phyloP scores from a whole-genome alignment of 495 filamentous ascomycete genomes.

The Pyrenula aspistea region DNA sequence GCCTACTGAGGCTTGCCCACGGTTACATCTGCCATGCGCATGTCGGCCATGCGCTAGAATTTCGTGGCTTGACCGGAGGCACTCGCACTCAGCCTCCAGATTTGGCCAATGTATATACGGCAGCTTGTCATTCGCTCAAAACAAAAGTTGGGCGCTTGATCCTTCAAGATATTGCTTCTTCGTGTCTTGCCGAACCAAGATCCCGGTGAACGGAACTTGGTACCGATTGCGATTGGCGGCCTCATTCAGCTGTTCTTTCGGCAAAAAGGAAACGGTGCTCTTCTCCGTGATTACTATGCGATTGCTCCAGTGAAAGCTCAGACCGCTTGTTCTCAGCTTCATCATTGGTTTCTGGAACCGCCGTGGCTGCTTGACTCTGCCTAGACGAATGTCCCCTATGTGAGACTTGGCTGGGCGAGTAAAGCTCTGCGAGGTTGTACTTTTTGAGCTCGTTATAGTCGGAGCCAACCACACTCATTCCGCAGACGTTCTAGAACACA shows the following conservation, averaged over 20 bases:
- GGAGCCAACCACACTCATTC: slow-evolving; percentile 61
- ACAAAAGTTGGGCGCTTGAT: neutral
- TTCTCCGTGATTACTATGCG: too few species aligned
- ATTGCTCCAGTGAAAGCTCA: too few species aligned
- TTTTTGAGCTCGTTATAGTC: slow-evolving; percentile 61
- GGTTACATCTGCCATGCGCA: neutral
- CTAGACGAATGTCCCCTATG: too few species aligned
- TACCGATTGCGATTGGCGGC: slow-evolving; percentile 4
- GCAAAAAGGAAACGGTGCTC: neutral
- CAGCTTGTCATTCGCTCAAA: neutral
- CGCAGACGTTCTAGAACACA: slow-evolving; percentile 51
- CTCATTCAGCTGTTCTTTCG: neutral
- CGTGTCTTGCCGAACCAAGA: neutral
- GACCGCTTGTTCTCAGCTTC: too few species aligned
- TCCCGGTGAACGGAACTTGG: slow-evolving; percentile 2
- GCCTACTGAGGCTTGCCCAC: neutral
- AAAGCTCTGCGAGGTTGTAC: slow-evolving; percentile 61
- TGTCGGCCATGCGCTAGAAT: neutral
- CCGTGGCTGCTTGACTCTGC: too few species aligned
- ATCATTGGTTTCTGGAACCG: too few species aligned
- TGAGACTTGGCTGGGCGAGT: slow-evolving; percentile 24
- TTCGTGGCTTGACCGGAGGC: neutral
- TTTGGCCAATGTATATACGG: neutral
- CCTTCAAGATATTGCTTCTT: neutral
- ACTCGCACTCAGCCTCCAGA: neutral